A percentile compares a stretch with the other conserved stretches of the same genome.
phyloP scores from a whole-genome alignment of 2,329 filamentous ascomycete genomes.

The Xylariales sp. region DNA sequence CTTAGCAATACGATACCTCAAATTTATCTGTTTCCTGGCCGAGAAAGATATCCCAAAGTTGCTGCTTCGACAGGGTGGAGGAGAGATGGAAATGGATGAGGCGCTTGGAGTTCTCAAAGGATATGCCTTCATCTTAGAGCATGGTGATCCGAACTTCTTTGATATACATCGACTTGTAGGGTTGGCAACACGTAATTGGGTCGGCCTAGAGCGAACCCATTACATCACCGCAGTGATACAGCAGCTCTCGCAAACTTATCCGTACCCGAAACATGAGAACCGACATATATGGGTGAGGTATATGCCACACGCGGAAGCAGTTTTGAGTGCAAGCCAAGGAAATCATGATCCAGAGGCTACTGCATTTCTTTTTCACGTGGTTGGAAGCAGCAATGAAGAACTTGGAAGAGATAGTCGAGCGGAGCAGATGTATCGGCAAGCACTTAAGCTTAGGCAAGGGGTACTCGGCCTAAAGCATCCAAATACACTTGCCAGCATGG shows the following conservation, averaged over 20 bases:
- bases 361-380: background rate
- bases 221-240: background rate
- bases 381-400: background rate
- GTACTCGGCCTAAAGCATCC: background rate
- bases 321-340: background rate
- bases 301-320: background rate
- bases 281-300: background rate
- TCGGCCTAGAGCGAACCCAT: slow-evolving; percentile 6
- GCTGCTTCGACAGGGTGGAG: background rate
- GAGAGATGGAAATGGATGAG: background rate
- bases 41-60: background rate
- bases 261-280: background rate
- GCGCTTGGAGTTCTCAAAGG: background rate
- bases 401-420: background rate
- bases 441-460: background rate
- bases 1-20: slow-evolving; percentile 23
- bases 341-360: background rate
- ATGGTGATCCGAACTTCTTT: slow-evolving; percentile 9
- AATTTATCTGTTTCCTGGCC: slow-evolving; percentile 16
- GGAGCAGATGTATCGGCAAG: background rate
- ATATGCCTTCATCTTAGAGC: slow-evolving; percentile 22
- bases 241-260: background rate
- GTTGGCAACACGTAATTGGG: slow-evolving; percentile 25
- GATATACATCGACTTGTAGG: slow-evolving; percentile 29
- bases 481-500: background rate